Evolutionary conservation across 768 basidiomycete species (phyloP), one percentile per base, ranked within the genome.

Genomic region (Suillus americanus): DNA sequence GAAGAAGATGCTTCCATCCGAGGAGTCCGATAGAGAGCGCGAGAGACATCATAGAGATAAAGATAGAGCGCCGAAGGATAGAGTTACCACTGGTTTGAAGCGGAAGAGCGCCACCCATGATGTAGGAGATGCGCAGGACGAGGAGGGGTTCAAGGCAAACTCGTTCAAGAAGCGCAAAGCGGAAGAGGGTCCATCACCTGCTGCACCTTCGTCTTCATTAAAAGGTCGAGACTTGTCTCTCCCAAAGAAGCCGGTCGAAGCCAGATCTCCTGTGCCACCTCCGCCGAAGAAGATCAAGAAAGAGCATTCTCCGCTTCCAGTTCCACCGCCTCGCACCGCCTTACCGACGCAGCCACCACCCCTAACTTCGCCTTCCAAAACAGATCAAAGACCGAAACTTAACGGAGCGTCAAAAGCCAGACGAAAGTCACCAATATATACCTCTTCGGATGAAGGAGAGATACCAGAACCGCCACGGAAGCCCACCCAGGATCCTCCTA

Each of bases 381-480:
- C 12, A 59, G 57, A 59, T 18, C 57, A 59, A 30, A 25, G 57
- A 30, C 10, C 57, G 10, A 59, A 59, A 59, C 25, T 13, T 18
- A 59, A 51, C 2, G 56, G 48, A 41, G 37, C 38, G 3, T 28
- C 61, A 41, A 40, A 43, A 59, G 65, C 33, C 63, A 57, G 18
- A 60, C 64, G 33, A 87, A 85, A 62, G 62, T 68, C 23, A 80
- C 57, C 57, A 13, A 59, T 59, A 59, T 59, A 59, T 43, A 59
- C 57, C 18, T 59, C 57, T 6, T 59, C 57, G 16, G 57, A 59
- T 59, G 85, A 53, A 86, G 89, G 53, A 80, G 76, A 50, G 85
- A 87, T 3, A 87, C 86, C 1, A 82, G 86, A 60, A 89, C 87
- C 66, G 89, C 89, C 1, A 88, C 89, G 1, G 87, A 89, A 1